phyloP scores from a whole-genome alignment of 129 eudicot species.

The Saussurea involucrata region DNA sequence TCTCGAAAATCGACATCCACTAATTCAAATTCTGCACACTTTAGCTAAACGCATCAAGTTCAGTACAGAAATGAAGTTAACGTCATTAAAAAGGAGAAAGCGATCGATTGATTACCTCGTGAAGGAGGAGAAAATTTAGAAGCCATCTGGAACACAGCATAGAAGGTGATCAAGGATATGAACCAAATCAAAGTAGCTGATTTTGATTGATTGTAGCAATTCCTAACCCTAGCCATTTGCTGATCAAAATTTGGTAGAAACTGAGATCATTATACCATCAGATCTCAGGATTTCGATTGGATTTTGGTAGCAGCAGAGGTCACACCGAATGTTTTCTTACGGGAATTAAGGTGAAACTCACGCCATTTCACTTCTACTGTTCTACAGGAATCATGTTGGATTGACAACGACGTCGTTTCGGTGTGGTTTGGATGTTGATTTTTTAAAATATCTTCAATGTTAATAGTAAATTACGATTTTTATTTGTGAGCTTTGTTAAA shows the following conservation, averaged over 20 bases:
- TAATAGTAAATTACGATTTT: too few relatives aligned
- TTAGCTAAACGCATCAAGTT: neutral
- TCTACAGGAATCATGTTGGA: too few relatives aligned
- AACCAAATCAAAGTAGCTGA: constrained; percentile 52
- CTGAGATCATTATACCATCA: constrained; percentile 10
- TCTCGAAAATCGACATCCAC: neutral
- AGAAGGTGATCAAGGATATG: constrained; percentile 51
- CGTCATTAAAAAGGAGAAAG: neutral
- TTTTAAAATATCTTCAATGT: too few relatives aligned
- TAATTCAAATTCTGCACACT: neutral
- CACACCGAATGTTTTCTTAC: neutral
- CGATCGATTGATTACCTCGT: constrained; percentile 37
- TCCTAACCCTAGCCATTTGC: constrained; percentile 49
- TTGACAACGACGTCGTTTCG: too few relatives aligned
- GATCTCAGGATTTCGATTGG: constrained; percentile 9
- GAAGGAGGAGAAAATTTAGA: constrained; percentile 31
- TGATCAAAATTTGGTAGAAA: neutral
- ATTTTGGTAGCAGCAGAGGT: neutral
- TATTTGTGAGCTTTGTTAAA: too few relatives aligned
- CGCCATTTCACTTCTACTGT: neutral
- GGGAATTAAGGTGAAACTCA: neutral
- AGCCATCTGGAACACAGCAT: constrained; percentile 54
- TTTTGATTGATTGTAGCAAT: constrained; percentile 44
- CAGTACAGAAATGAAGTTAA: neutral
- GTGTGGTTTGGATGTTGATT: too few relatives aligned